Evolutionary conservation across 139 green algal species (phyloP).

Genomic region (Tetraselmis striata): DNA sequence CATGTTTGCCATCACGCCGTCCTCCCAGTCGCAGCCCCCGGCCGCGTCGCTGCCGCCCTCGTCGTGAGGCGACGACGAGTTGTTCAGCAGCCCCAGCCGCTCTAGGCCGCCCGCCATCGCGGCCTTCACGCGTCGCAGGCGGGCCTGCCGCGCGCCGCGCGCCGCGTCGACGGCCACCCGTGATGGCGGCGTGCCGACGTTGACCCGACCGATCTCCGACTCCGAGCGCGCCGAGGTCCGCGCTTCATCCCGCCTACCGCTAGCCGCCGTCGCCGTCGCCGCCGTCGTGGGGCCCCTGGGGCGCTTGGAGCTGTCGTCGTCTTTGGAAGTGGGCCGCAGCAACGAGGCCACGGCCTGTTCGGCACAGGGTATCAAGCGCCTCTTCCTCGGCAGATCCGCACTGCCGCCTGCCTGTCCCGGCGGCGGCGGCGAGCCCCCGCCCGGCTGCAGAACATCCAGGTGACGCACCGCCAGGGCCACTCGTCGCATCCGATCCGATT

Average conservation of each 20-base stretch:
- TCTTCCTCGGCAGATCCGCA: too few species aligned
- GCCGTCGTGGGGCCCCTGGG: too few species aligned
- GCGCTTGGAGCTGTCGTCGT: too few species aligned
- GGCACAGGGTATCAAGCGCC: too few species aligned
- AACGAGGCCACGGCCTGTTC: too few species aligned
- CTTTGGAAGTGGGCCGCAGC: too few species aligned
- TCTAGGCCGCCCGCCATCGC: background rate
- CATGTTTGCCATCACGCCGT: background rate
- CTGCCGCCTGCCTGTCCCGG: too few species aligned
- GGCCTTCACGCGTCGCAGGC: background rate
- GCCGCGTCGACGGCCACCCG: background rate
- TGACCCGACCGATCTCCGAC: too few species aligned
- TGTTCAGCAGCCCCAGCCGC: background rate
- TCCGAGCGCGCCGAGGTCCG: too few species aligned
- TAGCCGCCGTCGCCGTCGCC: too few species aligned
- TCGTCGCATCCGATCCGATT: background rate
- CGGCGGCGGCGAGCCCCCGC: too few species aligned
- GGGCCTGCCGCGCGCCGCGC: background rate
- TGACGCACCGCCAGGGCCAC: background rate
- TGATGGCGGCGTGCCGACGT: background rate
- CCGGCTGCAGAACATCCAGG: background rate
- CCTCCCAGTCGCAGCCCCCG: background rate
- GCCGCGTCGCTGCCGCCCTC: background rate
- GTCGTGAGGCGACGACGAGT: background rate
- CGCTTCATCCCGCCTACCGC: too few species aligned